Base-by-base conservation (phyloP, 2,329 filamentous ascomycete species). In the Harringtonia aguacate region DNA sequence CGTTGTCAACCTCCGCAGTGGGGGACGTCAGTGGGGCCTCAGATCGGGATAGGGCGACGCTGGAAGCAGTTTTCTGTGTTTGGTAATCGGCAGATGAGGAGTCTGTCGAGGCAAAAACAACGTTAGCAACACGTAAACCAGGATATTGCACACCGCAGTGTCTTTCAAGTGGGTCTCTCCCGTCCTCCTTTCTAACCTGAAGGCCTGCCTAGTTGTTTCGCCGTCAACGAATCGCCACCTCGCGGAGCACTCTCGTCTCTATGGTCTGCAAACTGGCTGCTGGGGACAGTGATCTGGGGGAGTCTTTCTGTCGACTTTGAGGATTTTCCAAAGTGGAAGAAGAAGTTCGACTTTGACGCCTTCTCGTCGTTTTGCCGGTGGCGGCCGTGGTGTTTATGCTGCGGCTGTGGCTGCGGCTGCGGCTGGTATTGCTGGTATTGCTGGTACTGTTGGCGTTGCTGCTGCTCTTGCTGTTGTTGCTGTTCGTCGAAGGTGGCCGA, bases 11-110 rank as follows among this genome's bases (percentile, higher is more conserved):
- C 20, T 50, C 46, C 35, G 40, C 42, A 12, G 45, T 57, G n/a
- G 63, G 59, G 8, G 72, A 72, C 33, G 65, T 65, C 40, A 76
- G 55, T 46, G 75, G 75, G 35, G 72, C 55, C 47, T 77, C 69
- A 49, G 75, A 74, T 53, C 69, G 52, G 61, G 68, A 38, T 72
- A 68, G 33, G 68, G 24, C 43, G 20, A 22, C 35, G 37, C 27
- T 44, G 45, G 39, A 36, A 14, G 47, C 22, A 13, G 35, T 18
- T 31, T 63, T 59, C 35, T 49, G 46, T 14, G 39, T 21, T 27
- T 39, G 41, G 18, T 47, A 39, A 43, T 49, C 44, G 31, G 41
- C 39, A 36, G 49, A 48, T n/a, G 48, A 48, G 39, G 44, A 34
- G 12, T 48, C 50, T 49, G 54, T 55, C 27, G 59, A 56, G 44